Conservation (phyloP, 2,329 filamentous ascomycete genomes). For the Sphaceloma murrayae region DNA sequence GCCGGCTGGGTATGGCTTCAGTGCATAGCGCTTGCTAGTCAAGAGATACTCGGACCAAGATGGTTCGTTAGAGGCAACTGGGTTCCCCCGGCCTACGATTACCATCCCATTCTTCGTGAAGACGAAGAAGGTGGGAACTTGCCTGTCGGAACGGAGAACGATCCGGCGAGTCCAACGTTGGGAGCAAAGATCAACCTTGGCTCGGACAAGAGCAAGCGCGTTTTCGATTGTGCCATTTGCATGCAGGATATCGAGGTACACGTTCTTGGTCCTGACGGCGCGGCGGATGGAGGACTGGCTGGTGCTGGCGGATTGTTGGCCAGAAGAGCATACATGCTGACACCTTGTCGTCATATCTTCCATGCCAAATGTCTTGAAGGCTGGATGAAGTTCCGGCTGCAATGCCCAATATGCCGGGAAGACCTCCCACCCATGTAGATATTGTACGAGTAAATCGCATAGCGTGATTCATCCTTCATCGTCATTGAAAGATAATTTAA, state of each 20-base stretch:
- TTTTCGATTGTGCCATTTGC: conserved; percentile 91
- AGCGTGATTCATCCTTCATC: conserved; percentile 15
- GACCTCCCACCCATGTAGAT: conserved; percentile 68
- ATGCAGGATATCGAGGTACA: conserved; percentile 85
- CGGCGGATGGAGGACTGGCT: conserved; percentile 36
- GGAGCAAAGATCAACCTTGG: not conserved
- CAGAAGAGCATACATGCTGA: conserved; percentile 87
- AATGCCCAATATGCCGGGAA: conserved; percentile 93
- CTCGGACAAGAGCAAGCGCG: conserved; percentile 47
- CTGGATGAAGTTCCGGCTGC: conserved; percentile 87
- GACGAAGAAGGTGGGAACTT: conserved; percentile 69
- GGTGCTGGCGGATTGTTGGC: conserved; percentile 56
- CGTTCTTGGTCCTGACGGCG: conserved; percentile 49
- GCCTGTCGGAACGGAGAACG: conserved; percentile 57
- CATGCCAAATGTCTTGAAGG: conserved; percentile 85
- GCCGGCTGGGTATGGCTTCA: conserved; percentile 81
- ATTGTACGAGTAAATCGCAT: conserved; percentile 6
- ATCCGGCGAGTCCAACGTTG: conserved; percentile 22
- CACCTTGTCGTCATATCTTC: conserved; percentile 91
- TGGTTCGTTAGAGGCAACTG: conserved; percentile 63
- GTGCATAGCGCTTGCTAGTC: conserved; percentile 64
- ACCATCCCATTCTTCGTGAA: conserved; percentile 79
- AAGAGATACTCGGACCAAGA: conserved; percentile 80
- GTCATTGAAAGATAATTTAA: conserved; percentile 20
- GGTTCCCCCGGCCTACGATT: conserved; percentile 73